Base-by-base conservation (phyloP, 306 rosid species). In the Ormosia semicastrata region DNA sequence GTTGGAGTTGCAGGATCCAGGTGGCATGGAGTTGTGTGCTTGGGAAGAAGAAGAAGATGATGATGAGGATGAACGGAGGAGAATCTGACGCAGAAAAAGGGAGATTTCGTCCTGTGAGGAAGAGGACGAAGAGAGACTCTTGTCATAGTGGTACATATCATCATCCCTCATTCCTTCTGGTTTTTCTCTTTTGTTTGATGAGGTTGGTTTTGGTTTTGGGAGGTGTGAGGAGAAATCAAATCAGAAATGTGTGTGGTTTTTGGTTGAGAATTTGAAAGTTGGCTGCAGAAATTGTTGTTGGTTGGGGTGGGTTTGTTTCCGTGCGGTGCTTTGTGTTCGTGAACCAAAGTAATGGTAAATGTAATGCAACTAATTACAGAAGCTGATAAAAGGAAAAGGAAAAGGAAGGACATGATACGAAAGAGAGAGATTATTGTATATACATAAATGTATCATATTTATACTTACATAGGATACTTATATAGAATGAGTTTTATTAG, bases 21-120 rank as follows among this genome's bases (percentile, higher is more conserved):
- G 65, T 57, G 82, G 60, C 13, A 81, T 37, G 37, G 73, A 60
- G 18, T 17, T 37, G 84, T 65, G 76, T 6, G 68, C 34, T 11
- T 73, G 68, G 29, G 82, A 69, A 29, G 84, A 32, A 17, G 87
- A 44, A 11, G 88, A 11, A 2, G 88, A 63, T 1, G 91, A 57
- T 6, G 94, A 90, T 6, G 94, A 90, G 2, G 97, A 90, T 0
- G 99, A 89, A 72, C 90, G 94, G 39, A 88, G 89, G 62, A 95
- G 85, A 88, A 93, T 89, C 88, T 95, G 99, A 67, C 86, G 94
- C 43, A 95, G 96, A 49, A 95, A 90, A 70, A 93, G 90, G 33
- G 99, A 93, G 85, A 95, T 89, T 67, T 95, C 99, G 71, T 95
- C 99, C 13, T 94, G 81, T 15, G 94, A 79, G 50, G 93, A 79